Base-by-base conservation (phyloP, 2,329 filamentous ascomycete genomes). In the Orbilia brochopaga region DNA sequence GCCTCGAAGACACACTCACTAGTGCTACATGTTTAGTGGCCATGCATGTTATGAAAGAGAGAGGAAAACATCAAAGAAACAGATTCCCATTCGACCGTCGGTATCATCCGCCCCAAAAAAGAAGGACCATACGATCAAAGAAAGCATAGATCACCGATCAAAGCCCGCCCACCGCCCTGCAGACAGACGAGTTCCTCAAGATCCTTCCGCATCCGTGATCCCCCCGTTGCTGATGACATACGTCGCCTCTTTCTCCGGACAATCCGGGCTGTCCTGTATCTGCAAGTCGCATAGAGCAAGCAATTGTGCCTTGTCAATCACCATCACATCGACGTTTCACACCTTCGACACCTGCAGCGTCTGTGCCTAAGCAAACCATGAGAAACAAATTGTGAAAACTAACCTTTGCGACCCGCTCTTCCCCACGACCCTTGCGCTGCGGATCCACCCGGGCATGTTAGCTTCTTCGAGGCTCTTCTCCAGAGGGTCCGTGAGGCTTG, bases 341-440 rank as follows among this genome's bases (percentile, higher is more conserved):
- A 1, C 51, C 51, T 15, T 17, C 13, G 51, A 19, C 21, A 86
- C 67, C 86, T 86, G 35, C 85, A 88, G 76, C 67, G 67, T 37
- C 32, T 72, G 24, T 51, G 67, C 67, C 67, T 72, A 23, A 48
- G 44, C 44, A 48, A 48, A n/a, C n/a, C n/a, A n/a, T n/a, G n/a
- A n/a, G n/a, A n/a, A n/a, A n/a, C n/a, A n/a, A n/a, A n/a, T n/a
- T n/a, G n/a, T n/a, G n/a, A n/a, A n/a, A n/a, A 48, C 44, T 48
- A 8, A 89, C 85, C 79, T 89, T 89, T 1, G 87, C 87, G 53
- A 89, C 87, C 67, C 87, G 83, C 78, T 90, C 87, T 70, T 89
- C 87, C 8, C 87, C 87, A 73, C 87, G 83, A 52, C 87, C 87
- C 76, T 90, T 90, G 8, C 87, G 83, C 76, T 77, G 19, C 52